These are phyloP conservation scores for Tricholoma flavovirens DNA, from an alignment of 768 basidiomycete species.

Conservation along the genomic window DNA sequence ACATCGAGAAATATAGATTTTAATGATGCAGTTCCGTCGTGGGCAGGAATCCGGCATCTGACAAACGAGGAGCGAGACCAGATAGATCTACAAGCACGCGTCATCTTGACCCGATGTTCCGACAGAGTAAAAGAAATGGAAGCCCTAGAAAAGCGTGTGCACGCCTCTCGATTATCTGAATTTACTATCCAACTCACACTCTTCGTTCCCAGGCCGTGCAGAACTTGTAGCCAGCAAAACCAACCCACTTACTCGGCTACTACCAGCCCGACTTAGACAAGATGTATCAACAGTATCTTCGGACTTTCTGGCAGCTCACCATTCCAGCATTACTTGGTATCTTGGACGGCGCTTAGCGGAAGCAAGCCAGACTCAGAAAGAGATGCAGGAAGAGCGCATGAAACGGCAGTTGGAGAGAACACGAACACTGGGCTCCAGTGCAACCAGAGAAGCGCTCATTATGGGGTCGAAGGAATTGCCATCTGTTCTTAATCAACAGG, in stretches of 20 bases:
- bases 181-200: slow-evolving; percentile 12
- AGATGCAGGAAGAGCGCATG: slow-evolving; percentile 92
- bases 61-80: slow-evolving; percentile 92
- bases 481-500: slow-evolving; percentile 16
- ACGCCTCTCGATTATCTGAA: slow-evolving; percentile 12
- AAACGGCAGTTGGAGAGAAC: slow-evolving; percentile 83
- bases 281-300: slow-evolving; percentile 48
- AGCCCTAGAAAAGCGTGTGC: slow-evolving; percentile 79
- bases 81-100: slow-evolving; percentile 87
- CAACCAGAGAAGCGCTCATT: slow-evolving; percentile 54
- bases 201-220: slow-evolving; percentile 47
- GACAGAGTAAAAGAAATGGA: slow-evolving; percentile 89
- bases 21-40: slow-evolving; percentile 37
- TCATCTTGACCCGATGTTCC: slow-evolving; percentile 80
- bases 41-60: slow-evolving; percentile 64
- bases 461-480: slow-evolving; percentile 29
- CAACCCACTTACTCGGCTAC: slow-evolving; percentile 61
- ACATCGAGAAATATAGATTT: slow-evolving; percentile 53
- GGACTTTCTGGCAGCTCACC: slow-evolving; percentile 85
- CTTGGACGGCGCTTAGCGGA: slow-evolving; percentile 77
- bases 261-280: slow-evolving; percentile 65
- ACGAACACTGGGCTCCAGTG: slow-evolving; percentile 77
- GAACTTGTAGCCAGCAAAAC: slow-evolving; percentile 60
- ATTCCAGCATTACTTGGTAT: slow-evolving; percentile 89
- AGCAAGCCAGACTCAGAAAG: slow-evolving; percentile 71